phyloP scores from a whole-genome alignment of 192 early-diverging fungal genomes.

The Coemansia nantahalensis region DNA sequence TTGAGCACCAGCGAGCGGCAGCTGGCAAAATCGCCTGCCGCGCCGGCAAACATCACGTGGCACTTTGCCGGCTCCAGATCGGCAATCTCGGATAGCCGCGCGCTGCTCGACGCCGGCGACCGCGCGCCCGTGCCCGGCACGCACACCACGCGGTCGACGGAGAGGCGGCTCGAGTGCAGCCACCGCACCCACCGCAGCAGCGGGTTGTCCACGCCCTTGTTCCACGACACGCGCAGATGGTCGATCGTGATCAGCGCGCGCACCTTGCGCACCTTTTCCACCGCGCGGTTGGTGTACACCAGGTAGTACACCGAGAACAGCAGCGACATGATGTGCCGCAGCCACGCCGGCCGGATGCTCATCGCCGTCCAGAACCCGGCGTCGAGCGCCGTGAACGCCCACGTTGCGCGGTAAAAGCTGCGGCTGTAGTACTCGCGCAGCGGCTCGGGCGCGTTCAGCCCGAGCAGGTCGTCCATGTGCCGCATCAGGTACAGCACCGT shows the following conservation, averaged over 20 bases:
- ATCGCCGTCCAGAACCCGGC: conserved; percentile 93
- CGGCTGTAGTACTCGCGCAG: conserved; percentile 82
- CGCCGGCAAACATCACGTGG: conserved; percentile 60
- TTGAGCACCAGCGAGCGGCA: conserved; percentile 57
- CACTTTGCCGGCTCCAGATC: conserved; percentile 38
- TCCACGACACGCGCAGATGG: conserved; percentile 88
- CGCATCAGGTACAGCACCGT: conserved; percentile 63
- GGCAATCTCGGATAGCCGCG: not conserved
- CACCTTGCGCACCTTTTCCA: conserved; percentile 82
- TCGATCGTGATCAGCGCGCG: conserved; percentile 75
- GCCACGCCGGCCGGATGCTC: conserved; percentile 66
- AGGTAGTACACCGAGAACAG: conserved; percentile 82
- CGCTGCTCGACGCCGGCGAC: too few species aligned
- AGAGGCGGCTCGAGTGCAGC: conserved; percentile 20
- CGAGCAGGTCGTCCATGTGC: conserved; percentile 68
- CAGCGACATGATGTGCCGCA: conserved; percentile 74
- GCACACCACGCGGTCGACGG: conserved; percentile 8
- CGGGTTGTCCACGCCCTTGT: conserved; percentile 64
- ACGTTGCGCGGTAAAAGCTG: conserved; percentile 87
- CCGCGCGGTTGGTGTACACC: conserved; percentile 76
- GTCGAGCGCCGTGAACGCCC: conserved; percentile 87
- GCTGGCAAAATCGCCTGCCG: conserved; percentile 19
- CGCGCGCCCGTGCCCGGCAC: not conserved
- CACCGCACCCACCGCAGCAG: conserved; percentile 14
- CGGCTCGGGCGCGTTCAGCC: conserved; percentile 77